Conservation (phyloP, 345 rosid genomes). For the Heritiera fomes region DNA sequence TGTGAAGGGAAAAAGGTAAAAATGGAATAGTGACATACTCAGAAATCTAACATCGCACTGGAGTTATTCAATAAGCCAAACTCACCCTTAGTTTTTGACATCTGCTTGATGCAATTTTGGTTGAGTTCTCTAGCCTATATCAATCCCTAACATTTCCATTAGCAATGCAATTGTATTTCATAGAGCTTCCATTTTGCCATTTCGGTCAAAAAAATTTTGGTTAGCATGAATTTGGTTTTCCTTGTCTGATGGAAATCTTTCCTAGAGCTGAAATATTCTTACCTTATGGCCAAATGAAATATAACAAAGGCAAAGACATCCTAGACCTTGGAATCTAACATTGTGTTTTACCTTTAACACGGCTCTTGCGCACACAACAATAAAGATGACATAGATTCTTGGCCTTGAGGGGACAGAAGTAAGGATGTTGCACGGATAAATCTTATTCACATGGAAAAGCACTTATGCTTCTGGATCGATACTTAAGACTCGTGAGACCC, state of each 20-base stretch:
- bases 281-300: background rate
- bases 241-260: conserved; percentile 9
- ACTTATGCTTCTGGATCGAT: conserved; percentile 15
- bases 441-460: conserved; percentile 20
- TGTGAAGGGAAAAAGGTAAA: too few relatives aligned
- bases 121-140: background rate
- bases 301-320: background rate
- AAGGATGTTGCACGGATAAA: background rate
- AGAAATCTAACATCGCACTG: too few relatives aligned
- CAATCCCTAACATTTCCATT: background rate
- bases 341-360: background rate
- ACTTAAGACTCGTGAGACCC: background rate
- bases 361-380: background rate
- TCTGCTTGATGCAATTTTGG: too few relatives aligned
- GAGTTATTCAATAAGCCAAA: too few relatives aligned
- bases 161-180: background rate
- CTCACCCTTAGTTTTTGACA: too few relatives aligned
- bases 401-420: conserved; percentile 2
- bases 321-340: background rate
- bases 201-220: conserved; percentile 21
- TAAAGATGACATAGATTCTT: conserved; percentile 29
- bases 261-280: background rate
- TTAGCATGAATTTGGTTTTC: background rate
- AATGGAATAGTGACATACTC: too few relatives aligned
- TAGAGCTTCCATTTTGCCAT: conserved; percentile 14